Evolutionary conservation across 352 stramenopile species (phyloP), one percentile per base, ranked within the genome.

Genomic region (Peronospora tabacina): DNA sequence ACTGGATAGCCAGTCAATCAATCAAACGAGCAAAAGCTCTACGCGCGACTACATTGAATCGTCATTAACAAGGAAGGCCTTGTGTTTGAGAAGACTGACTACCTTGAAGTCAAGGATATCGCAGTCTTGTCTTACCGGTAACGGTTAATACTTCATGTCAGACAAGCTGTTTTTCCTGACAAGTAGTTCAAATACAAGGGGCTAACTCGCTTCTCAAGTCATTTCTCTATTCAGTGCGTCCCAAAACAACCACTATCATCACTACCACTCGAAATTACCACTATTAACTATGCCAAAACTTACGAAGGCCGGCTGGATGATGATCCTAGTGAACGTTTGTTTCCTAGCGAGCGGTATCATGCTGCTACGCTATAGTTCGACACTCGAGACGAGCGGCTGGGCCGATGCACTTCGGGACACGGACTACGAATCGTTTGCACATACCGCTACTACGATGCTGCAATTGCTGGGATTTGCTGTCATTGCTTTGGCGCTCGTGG

Each of bases 261-360:
- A 26, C 2, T 26, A 26, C 4, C 7, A 3, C 22, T 26, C 5
- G 22, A 26, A 26, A 26, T 26, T 26, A 3, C 22, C 7, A 26
- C 2, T 26, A 26, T 33, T 13, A 10, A 33, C 28, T 11, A 72
- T 58, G 42, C 55, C 63, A 53, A 50, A 46, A 15, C 37, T 84
- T 41, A 79, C 75, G 9, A 16, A 62, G 2, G 74, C 79, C 22
- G 72, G 65, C 12, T 63, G 66, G 38, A 55, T 90, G 40, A 68
- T 93, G 60, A 66, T 93, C 45, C 43, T 87, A 15, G 66, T 91
- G 47, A 94, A 92, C 61, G 55, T 85, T 19, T 65, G 66, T 28
- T 90, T 94, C 46, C 52, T 94, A 22, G 61, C 63, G 12, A 74
- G 66, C 0, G 83, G 83, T 32, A 67, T 55, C 16, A 26, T 91